Conservation (phyloP, 2,329 filamentous ascomycete genomes). For the Aureobasidium sp. region DNA sequence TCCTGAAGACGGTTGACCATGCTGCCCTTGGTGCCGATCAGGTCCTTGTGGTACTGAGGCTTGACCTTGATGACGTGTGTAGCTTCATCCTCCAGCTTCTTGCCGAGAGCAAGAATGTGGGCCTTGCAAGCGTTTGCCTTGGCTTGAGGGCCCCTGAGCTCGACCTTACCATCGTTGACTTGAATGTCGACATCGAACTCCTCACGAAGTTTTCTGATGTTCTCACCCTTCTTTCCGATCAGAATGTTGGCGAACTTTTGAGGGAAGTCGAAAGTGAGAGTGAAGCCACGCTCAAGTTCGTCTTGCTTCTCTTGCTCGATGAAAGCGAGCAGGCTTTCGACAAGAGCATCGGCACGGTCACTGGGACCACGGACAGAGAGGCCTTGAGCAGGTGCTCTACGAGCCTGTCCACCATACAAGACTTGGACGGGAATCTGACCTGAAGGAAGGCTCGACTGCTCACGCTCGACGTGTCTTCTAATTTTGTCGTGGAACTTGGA, state of each 20-base stretch:
- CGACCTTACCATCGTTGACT: slow-evolving; percentile 86
- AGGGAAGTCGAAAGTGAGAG: slow-evolving; percentile 80
- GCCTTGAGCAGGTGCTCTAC: slow-evolving; percentile 42
- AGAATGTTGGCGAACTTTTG: slow-evolving; percentile 88
- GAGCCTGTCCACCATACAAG: slow-evolving; percentile 39
- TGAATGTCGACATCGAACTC: slow-evolving; percentile 72
- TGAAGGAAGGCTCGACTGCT: slow-evolving; percentile 42
- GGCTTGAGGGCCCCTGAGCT: slow-evolving; percentile 89
- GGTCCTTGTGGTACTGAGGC: slow-evolving; percentile 84
- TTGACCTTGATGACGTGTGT: slow-evolving; percentile 84
- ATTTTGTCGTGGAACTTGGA: slow-evolving; percentile 57
- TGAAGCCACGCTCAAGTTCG: slow-evolving; percentile 87
- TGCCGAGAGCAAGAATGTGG: slow-evolving; percentile 70
- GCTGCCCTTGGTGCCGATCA: slow-evolving; percentile 80
- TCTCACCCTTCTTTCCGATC: slow-evolving; percentile 58
- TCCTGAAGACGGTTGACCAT: slow-evolving; percentile 89
- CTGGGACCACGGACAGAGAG: slow-evolving; percentile 67
- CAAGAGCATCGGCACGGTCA: slow-evolving; percentile 61
- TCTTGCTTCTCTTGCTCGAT: slow-evolving; percentile 83
- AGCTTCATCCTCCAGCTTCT: slow-evolving; percentile 82
- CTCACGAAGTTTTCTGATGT: slow-evolving; percentile 59
- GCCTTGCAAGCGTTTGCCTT: slow-evolving; percentile 83
- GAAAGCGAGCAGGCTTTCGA: slow-evolving; percentile 66
- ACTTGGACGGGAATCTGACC: slow-evolving; percentile 50
- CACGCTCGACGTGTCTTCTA: slow-evolving; percentile 47